These are phyloP conservation scores for Arthrobotrys entomopaga DNA, from an alignment of 2,329 filamentous ascomycete genomes.

Conservation along the genomic window DNA sequence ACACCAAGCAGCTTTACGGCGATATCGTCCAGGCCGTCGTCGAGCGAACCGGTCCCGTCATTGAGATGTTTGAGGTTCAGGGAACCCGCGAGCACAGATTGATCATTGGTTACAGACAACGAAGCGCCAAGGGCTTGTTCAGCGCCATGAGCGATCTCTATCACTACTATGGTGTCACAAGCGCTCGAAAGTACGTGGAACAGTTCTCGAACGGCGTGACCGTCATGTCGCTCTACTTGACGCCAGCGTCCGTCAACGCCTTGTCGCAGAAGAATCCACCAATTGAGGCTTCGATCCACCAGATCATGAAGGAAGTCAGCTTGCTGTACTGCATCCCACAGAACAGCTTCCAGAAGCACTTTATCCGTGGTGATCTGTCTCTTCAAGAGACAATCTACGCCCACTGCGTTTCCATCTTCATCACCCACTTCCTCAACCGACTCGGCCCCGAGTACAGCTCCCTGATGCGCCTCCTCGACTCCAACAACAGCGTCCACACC, in stretches of 20 bases:
- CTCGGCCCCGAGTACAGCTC: constrained; percentile 89
- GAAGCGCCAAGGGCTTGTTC: constrained; percentile 91
- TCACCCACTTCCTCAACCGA: constrained; percentile 97
- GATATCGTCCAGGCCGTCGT: constrained; percentile 90
- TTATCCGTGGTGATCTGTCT: constrained; percentile 84
- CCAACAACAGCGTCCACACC: constrained; percentile 82
- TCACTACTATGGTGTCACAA: constrained; percentile 98
- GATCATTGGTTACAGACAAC: constrained; percentile 92
- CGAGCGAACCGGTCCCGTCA: constrained; percentile 86
- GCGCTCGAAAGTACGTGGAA: constrained; percentile 95
- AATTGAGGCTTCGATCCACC: constrained; percentile 93
- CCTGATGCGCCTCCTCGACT: constrained; percentile 80
- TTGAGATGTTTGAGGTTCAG: constrained; percentile 97
- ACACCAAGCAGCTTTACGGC: constrained; percentile 95
- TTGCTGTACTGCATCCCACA: constrained; percentile 97
- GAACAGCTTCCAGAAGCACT: constrained; percentile 92
- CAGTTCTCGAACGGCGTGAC: constrained; percentile 99
- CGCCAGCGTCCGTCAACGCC: constrained; percentile 70
- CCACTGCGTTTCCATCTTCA: constrained; percentile 96
- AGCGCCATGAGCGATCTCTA: constrained; percentile 95
- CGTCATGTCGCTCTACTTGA: constrained; percentile 94
- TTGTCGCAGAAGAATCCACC: constrained; percentile 73
- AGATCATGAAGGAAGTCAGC: constrained; percentile 98
- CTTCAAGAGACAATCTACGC: constrained; percentile 97
- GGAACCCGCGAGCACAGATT: constrained; percentile 90